These are phyloP conservation scores for Colletotrichum destructivum DNA, from an alignment of 2,329 filamentous ascomycete species.

Conservation along the genomic window DNA sequence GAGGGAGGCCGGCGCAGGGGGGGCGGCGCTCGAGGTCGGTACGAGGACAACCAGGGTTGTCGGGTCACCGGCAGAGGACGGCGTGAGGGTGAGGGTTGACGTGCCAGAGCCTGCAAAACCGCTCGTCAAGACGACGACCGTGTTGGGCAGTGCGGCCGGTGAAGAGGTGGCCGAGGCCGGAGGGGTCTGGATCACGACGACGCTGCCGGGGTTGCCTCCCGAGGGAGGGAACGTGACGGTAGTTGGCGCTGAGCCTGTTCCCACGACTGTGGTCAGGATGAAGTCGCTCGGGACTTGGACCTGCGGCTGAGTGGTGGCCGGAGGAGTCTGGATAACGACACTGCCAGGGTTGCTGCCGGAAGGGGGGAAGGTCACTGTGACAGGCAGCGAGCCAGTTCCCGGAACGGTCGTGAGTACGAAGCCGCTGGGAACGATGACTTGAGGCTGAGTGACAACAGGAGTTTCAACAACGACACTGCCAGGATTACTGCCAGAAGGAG, in stretches of 20 bases:
- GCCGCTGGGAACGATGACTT: too few relatives aligned
- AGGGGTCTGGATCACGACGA: constrained; percentile 7
- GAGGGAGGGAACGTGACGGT: background rate
- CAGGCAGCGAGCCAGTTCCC: background rate
- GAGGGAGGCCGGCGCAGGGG: constrained; percentile 13
- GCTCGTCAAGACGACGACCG: constrained; percentile 28
- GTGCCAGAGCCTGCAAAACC: constrained; percentile 27
- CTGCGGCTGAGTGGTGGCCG: too few relatives aligned
- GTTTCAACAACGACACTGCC: background rate
- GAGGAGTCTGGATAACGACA: constrained; percentile 26
- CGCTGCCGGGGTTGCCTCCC: background rate
- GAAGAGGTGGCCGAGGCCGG: constrained; percentile 1
- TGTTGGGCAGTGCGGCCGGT: background rate
- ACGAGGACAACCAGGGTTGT: constrained; percentile 35
- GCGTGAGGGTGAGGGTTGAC: constrained; percentile 31
- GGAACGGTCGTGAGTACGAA: too few relatives aligned
- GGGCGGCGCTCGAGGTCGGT: background rate
- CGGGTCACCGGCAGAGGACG: constrained; percentile 23
- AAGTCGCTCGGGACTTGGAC: too few relatives aligned
- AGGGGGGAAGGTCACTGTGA: background rate
- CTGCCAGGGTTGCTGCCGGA: background rate
- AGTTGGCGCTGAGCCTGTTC: background rate
- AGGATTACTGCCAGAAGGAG: background rate
- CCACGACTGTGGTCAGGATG: too few relatives aligned
- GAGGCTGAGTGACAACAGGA: too few relatives aligned